Evolutionary conservation across 345 rosid species (phyloP), one percentile per base, ranked within the genome.

Genomic region (Balakata baccata): DNA sequence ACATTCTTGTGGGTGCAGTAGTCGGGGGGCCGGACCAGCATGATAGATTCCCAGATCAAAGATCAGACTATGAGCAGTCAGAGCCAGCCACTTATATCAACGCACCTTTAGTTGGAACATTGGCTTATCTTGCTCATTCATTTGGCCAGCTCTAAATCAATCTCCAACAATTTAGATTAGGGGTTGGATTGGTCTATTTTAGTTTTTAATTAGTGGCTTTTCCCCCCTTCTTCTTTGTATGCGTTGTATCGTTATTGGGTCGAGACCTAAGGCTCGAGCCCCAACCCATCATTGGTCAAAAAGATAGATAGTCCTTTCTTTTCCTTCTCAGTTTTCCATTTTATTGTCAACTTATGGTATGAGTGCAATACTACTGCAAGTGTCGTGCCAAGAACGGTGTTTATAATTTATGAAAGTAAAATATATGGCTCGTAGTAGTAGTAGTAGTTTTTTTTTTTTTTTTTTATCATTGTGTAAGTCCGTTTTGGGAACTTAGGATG

Each of bases 141-240:
- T 93, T 81, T 37, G 96, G 92, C 67, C 98, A 93, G 85, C 91
- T 89, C 80, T 89, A 80, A 76, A 14, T 37, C 12, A 20, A 13
- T 34, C 4, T 10, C 47, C 13, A 4, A 2, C 22, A 5, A 17
- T 45, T 45, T 18, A 58, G 66, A 18, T 38, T 64, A 64, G 67
- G 67, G 7, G 50, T 17, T 64, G 67, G 67, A 45, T 49, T 29
- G 47, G 8, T 25, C 68, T 29, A 47, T 7, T 43, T 56, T 50
- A 53, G 46, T n/a, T 64, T 74, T 54, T n/a, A 13, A 41, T 18
- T 54, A 17, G 50, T 29, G 17, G 66, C 53, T 66, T 49, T 23
- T 45, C 46, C 8, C 4, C 29, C 9, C 41, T 6, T 17, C 41
- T 59, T 39, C 23, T 54, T 18, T 3, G 2, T 18, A 20, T 54